Conservation (phyloP, 441 rosid species). For the Erodium moschatum region DNA sequence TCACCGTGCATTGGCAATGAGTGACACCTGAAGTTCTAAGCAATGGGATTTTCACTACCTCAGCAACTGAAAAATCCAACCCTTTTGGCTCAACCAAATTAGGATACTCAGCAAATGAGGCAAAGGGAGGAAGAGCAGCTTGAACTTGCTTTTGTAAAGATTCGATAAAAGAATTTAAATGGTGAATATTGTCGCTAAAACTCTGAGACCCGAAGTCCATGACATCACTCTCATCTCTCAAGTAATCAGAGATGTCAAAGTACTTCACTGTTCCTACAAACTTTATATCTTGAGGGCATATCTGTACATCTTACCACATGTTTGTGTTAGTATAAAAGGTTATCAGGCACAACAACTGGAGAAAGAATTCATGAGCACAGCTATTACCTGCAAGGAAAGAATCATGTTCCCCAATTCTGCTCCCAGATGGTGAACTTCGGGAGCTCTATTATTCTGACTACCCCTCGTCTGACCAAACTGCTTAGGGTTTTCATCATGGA, state of each 20-base stretch:
- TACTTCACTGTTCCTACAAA: slow-evolving; percentile 57
- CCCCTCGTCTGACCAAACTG: slow-evolving; percentile 21
- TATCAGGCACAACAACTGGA: slow-evolving; percentile 9
- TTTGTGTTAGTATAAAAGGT: slow-evolving; percentile 27
- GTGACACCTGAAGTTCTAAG: slow-evolving; percentile 54
- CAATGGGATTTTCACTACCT: slow-evolving; percentile 49
- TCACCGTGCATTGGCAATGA: slow-evolving; percentile 37
- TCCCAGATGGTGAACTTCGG: slow-evolving; percentile 51
- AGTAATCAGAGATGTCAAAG: slow-evolving; percentile 60
- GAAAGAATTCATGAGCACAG: slow-evolving; percentile 22
- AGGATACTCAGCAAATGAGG: slow-evolving; percentile 29
- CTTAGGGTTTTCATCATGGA: slow-evolving; percentile 51
- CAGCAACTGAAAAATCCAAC: slow-evolving; percentile 32
- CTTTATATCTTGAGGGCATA: slow-evolving; percentile 57
- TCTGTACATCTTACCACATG: slow-evolving; percentile 54
- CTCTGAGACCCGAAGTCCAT: slow-evolving; percentile 22
- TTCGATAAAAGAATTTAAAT: slow-evolving; percentile 32
- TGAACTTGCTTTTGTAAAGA: slow-evolving; percentile 60
- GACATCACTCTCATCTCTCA: slow-evolving; percentile 26
- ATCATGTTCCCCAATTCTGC: slow-evolving; percentile 54
- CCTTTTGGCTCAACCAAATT: slow-evolving; percentile 27
- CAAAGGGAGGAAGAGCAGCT: slow-evolving; percentile 54
- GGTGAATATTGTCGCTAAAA: slow-evolving; percentile 21
- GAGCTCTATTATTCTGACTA: slow-evolving; percentile 28
- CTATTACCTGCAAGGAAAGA: slow-evolving; percentile 67